phyloP scores from a whole-genome alignment of 2,329 filamentous ascomycete species.

The Aspergillus sp. region DNA sequence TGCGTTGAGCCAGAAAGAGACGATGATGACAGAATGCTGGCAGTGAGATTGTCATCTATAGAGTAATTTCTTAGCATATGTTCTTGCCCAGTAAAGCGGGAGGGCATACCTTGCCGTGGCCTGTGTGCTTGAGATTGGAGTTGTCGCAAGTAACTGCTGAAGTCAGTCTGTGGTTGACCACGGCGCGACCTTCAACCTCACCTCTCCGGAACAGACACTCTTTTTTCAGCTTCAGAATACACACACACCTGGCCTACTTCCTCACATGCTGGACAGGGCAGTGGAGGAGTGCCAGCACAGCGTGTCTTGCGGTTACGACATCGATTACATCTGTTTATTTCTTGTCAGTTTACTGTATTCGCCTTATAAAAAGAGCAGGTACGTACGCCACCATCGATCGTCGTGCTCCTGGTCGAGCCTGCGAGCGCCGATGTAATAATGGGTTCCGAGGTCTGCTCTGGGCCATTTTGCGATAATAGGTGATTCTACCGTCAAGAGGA shows the following conservation, averaged over 20 bases:
- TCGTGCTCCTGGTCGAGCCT: conserved; percentile 13
- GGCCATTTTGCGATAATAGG: conserved; percentile 5
- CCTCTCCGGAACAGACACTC: conserved; percentile 32
- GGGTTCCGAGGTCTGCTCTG: conserved; percentile 5
- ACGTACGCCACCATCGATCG: conserved; percentile 25
- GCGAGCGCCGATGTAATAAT: conserved; percentile 9
- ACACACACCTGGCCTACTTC: conserved; percentile 26
- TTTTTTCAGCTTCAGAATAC: conserved; percentile 32
- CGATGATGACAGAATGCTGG: background rate
- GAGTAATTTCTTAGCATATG: too few species aligned
- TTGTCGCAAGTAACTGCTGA: conserved; percentile 25
- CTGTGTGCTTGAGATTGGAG: conserved; percentile 24
- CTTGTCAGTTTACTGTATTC: background rate
- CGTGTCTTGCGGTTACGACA: conserved; percentile 31
- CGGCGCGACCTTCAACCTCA: conserved; percentile 6
- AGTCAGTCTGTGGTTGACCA: conserved; percentile 1
- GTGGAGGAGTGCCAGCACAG: conserved; percentile 29
- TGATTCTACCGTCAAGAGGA: background rate
- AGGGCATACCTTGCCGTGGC: conserved; percentile 6
- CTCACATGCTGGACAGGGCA: conserved; percentile 29
- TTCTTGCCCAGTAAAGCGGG: too few species aligned
- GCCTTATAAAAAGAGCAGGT: background rate
- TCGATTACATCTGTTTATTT: conserved; percentile 25
- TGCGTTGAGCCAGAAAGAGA: conserved; percentile 8
- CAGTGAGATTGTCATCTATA: conserved; percentile 3